Base-by-base conservation (phyloP, 331 rosid species). In the Prunus yedoensis region DNA sequence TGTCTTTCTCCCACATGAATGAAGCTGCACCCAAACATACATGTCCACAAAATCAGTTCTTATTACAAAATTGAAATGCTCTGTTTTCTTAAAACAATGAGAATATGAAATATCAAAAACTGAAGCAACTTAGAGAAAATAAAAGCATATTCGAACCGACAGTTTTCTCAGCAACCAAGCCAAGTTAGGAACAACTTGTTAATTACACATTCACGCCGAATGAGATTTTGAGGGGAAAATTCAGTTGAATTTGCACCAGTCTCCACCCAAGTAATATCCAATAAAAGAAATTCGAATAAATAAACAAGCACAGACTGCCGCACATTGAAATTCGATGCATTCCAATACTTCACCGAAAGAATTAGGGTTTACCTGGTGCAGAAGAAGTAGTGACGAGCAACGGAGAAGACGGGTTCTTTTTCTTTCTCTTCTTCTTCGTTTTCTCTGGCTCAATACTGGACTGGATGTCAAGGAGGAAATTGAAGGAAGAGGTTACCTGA, bases 361-460 rank as follows among this genome's bases (percentile, higher is more conserved):
- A 32, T 81, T 78, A 73, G 61, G 88, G 72, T 78, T 81, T 74
- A 81, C 81, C 77, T 17, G 77, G 69, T 54, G 50, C 60, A 32
- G 25, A 4, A 61, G 21, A 10, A 67, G 21, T 27, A 23, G 35
- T 52, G 30, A 12, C 41, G 52, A 66, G 58, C 51, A 73, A 3
- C 23, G 46, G 30, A 66, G 56, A 21, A 23, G 74, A 52, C 13
- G 66, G 66, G 2, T 58, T 45, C 35, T 49, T 8, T 21, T 69
- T 69, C 47, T 21, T 38, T 38, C 43, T 80, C 78, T 64, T 68
- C 49, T 59, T 46, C 69, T 63, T 27, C 20, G 27, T 27, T 41
- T 18, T 4, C 54, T 57, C 23, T 45, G 52, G 23, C 54, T 20
- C 45, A 35, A 32, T 35, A 28, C 45, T 25, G 38, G 51, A 51